phyloP scores from a whole-genome alignment of 805 yeast species.

The Schizosaccharomyces lindneri region DNA sequence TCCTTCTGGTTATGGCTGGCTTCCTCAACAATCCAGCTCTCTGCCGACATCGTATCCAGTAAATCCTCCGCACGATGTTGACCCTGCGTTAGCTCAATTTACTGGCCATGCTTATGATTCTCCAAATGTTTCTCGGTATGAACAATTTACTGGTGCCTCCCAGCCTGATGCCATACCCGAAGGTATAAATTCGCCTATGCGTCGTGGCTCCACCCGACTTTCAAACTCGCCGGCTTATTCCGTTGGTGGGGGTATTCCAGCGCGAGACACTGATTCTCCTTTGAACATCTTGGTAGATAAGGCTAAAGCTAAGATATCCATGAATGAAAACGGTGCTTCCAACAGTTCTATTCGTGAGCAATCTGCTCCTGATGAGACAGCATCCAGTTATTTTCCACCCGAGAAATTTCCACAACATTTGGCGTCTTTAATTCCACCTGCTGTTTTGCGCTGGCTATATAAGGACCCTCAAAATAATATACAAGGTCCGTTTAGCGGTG shows the following conservation, averaged over 20 bases:
- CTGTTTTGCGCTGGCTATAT: slow-evolving; percentile 35
- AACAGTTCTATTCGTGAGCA: neutral
- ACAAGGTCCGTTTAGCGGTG: slow-evolving; percentile 64
- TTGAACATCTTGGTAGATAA: neutral
- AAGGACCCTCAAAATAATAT: slow-evolving; percentile 42
- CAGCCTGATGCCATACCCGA: too few species aligned
- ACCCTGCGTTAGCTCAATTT: too few species aligned
- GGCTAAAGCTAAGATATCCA: neutral
- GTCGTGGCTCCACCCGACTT: neutral
- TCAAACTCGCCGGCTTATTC: neutral
- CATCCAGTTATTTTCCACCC: neutral
- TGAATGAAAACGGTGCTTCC: neutral
- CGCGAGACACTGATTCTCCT: neutral
- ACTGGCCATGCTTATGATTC: too few species aligned
- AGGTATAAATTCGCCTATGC: neutral
- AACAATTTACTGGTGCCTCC: too few species aligned
- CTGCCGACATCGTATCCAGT: too few species aligned
- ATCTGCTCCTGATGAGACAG: too few species aligned
- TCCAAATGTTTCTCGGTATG: too few species aligned
- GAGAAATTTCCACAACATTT: slow-evolving; percentile 6
- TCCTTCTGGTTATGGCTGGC: neutral
- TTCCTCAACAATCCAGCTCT: neutral
- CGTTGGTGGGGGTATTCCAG: neutral
- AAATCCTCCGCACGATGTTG: too few species aligned
- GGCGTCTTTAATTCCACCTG: slow-evolving; percentile 16